phyloP scores from a whole-genome alignment of 306 rosid genomes.

The Rosa rugosa region DNA sequence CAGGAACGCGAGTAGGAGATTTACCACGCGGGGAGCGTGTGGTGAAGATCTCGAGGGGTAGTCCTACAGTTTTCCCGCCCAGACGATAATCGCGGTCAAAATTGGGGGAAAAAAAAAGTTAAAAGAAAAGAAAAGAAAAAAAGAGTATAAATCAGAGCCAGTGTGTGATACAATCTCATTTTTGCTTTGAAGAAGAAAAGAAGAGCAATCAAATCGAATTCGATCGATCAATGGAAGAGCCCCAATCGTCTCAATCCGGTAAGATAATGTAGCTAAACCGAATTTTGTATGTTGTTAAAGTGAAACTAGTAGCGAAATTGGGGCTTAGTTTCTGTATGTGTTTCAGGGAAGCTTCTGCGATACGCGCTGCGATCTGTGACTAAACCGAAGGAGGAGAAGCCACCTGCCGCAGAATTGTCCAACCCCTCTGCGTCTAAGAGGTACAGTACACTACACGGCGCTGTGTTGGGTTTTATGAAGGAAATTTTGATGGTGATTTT shows the following conservation, averaged over 20 bases:
- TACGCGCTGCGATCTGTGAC: constrained; percentile 61
- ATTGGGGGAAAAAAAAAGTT: neutral
- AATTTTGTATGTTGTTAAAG: neutral
- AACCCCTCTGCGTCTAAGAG: constrained; percentile 52
- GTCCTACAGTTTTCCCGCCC: constrained; percentile 50
- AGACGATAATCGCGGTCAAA: constrained; percentile 21
- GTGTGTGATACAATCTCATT: neutral
- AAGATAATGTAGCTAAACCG: no score
- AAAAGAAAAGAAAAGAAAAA: neutral
- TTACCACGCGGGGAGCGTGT: constrained; percentile 9
- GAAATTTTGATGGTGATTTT: neutral
- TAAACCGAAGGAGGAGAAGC: constrained; percentile 50
- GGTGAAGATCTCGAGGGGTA: constrained; percentile 22
- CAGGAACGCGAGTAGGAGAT: neutral
- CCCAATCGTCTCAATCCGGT: constrained; percentile 36
- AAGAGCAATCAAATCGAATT: constrained; percentile 24
- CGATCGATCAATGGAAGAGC: constrained; percentile 36
- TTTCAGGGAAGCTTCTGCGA: constrained; percentile 62
- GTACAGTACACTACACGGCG: constrained; percentile 16
- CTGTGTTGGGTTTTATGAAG: neutral
- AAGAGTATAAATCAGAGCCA: neutral
- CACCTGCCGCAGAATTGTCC: constrained; percentile 34
- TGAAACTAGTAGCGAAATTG: neutral
- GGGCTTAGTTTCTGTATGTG: neutral
- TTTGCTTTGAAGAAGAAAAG: neutral